Evolutionary conservation across 1,284 basidiomycete species (phyloP).

Genomic region (Pholiota adiposa): DNA sequence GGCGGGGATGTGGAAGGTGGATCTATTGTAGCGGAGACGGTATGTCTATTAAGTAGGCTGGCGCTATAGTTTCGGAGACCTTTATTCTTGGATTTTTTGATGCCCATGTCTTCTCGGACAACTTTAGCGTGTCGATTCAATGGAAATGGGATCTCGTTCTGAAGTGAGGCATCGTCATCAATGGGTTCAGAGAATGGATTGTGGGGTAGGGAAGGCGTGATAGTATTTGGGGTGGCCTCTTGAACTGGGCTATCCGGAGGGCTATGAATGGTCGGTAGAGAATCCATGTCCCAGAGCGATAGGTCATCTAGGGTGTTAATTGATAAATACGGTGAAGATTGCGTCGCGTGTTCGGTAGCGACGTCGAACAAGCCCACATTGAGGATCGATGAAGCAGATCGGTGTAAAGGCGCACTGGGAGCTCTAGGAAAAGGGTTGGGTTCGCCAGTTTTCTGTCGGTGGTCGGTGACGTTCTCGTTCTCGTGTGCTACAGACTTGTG

Average conservation of each 20-base stretch:
- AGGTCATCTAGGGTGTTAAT: conserved; percentile 28
- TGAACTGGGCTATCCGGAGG: conserved; percentile 11
- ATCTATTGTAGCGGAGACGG: conserved; percentile 3
- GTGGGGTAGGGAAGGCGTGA: background rate
- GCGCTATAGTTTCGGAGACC: conserved; percentile 8
- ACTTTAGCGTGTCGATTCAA: conserved; percentile 21
- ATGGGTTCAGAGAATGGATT: conserved; percentile 23
- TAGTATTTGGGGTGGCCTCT: background rate
- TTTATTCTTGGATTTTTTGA: conserved; percentile 25
- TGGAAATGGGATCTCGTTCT: conserved; percentile 25
- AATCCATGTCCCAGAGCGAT: conserved; percentile 27
- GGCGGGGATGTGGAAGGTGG: background rate
- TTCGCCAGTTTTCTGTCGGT: conserved; percentile 6
- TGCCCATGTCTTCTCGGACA: conserved; percentile 25
- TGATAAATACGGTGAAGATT: conserved; percentile 18
- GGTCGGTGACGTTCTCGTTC: conserved; percentile 4
- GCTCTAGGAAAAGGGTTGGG: background rate
- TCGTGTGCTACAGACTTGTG: background rate
- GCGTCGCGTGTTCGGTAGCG: conserved; percentile 19
- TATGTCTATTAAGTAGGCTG: conserved; percentile 10
- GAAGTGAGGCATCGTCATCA: conserved; percentile 22
- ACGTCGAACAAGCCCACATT: conserved; percentile 24
- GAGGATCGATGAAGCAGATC: conserved; percentile 18
- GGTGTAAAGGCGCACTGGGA: conserved; percentile 5
- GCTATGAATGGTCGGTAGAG: conserved; percentile 17